Conservation (phyloP, 2,329 filamentous ascomycete species). For the Paradendryphiella salina region DNA sequence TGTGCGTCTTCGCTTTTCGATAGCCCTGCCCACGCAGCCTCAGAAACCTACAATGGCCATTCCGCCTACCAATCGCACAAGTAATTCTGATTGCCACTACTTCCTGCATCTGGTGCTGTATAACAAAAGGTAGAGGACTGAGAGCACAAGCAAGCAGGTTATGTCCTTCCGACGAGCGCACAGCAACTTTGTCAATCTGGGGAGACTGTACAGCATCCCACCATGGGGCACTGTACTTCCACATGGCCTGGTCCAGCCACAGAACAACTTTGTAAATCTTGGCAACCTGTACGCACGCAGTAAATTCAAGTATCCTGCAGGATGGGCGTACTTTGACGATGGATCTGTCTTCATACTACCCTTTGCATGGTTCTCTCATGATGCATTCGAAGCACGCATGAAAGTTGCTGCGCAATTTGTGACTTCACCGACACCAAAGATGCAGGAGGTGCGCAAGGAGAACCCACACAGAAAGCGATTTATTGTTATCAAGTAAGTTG, state of each 20-base stretch:
- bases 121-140: neutral
- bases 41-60: conserved; percentile 4
- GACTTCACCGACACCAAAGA: conserved; percentile 10
- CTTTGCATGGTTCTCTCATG: conserved; percentile 10
- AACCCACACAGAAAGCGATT: conserved; percentile 8
- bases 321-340: conserved; percentile 32
- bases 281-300: conserved; percentile 13
- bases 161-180: conserved; percentile 11
- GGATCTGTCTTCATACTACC: conserved; percentile 25
- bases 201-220: conserved; percentile 15
- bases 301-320: neutral
- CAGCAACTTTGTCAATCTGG: conserved; percentile 18
- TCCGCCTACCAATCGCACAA: conserved; percentile 2
- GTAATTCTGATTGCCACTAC: neutral
- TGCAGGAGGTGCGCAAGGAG: conserved; percentile 9
- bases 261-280: conserved; percentile 19
- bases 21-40: conserved; percentile 6
- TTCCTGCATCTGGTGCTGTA: neutral
- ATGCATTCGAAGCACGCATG: conserved; percentile 23
- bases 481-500: conserved; percentile 20
- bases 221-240: conserved; percentile 1
- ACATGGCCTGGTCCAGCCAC: neutral
- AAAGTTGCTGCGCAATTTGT: conserved; percentile 19
- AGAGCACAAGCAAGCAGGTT: neutral
- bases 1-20: conserved; percentile 13